Base-by-base conservation (phyloP, 1,284 basidiomycete species). In the Sphaerobolus stellatus region DNA sequence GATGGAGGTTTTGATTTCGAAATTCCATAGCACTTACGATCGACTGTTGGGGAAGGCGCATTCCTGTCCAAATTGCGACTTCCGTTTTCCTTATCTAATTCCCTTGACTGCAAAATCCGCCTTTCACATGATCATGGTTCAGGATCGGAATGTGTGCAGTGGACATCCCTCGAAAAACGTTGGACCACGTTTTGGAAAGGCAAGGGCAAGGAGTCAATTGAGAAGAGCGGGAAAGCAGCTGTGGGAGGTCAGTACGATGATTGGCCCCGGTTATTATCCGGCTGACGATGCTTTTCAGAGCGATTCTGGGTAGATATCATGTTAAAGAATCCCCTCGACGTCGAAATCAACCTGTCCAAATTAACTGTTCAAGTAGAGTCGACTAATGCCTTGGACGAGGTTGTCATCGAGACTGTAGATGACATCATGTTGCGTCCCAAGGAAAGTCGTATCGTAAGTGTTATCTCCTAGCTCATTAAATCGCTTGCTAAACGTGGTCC, bases 291-390 rank as follows among this genome's bases (percentile, higher is more conserved):
- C 52, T 51, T 31, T 48, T 50, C 58, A 91, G 90, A 92, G 68
- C 71, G 73, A 3, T 90, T 92, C 63, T 90, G 85, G 84, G 72
- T 91, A 28, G 88, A 92, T 59, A 61, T 92, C 22, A 75, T 75
- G 7, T 54, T 92, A 57, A 74, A 70, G 40, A 92, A 92, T 66
- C 87, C 88, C 9, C 67, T 92, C 33, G 78, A 87, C 57, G 76
- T 85, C 7, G 88, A 89, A 51, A 75, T 92, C 16, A 81, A 75
- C 46, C 63, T 92, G 24, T 76, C 81, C 0, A 77, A 84, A 56
- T 57, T 91, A 50, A 82, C 84, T 0, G 66, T 89, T 13, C 59
- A 71, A 4, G 72, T 86, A 58, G 80, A 81, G 46, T 64, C 69
- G 2, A 65, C 61, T 48, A 56, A 68, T 22, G 68, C 70, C 0